Evolutionary conservation across 2,329 filamentous ascomycete species (phyloP), one percentile per base, ranked within the genome.

Genomic region (Hymenoscyphus linearis): DNA sequence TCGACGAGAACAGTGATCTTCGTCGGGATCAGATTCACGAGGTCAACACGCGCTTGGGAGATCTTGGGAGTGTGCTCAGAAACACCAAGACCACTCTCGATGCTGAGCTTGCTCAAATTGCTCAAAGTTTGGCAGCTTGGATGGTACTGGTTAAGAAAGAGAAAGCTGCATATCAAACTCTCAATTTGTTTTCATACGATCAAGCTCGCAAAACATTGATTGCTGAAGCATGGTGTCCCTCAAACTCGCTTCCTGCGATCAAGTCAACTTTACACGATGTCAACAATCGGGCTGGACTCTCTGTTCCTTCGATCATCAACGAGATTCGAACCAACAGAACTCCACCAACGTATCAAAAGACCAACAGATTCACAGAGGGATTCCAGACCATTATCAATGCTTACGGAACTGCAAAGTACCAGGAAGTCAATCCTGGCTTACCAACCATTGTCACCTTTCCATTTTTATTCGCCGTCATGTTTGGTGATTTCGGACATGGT

Each of bases 401-500:
- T 31, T 99, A 99, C 73, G 96, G 95, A 72, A 97, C 95, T 50
- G 90, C 95, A 63, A 98, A 96, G 67, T 99, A 99, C 77, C 90
- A 90, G 68, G 95, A 99, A 78, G 90, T 97, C 75, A 99, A 99
- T 77, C 95, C 95, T 61, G 93, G 92, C 64, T 83, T 99, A 25
- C 93, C 93, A 40, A 95, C 96, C 57, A 92, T 98, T 68, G 88
- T 99, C 66, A 99, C 95, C 5, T 99, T 99, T 77, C 95, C 96
- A n/a, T 99, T 99, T 81, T 82, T 99, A 65, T 99, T 99, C 74
- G 95, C 95, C 56, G 95, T 99, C 84, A 99, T 99, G 95, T 99
- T 99, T 74, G 96, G 95, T 80, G 95, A 99, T 76, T 88, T 96
- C 62, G 96, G 95, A 57, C 95, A 99, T 73, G 95, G 93, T 67